Evolutionary conservation across 208 protist species (phyloP), one percentile per base, ranked within the genome.

Genomic region (Trypanosomatidae sp.): DNA sequence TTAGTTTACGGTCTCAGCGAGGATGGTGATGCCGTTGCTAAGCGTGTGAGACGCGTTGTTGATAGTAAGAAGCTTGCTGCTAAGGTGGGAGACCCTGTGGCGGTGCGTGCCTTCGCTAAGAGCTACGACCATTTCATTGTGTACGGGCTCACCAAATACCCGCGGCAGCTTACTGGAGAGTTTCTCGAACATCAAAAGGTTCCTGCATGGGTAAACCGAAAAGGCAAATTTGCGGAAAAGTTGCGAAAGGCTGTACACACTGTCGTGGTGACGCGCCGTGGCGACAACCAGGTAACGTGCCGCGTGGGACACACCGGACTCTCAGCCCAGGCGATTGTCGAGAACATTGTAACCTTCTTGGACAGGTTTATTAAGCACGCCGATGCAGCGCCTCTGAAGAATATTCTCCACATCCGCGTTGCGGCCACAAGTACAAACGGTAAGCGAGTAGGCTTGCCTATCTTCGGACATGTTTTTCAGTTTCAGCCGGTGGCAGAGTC

Each of bases 41-140:
- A 92, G 81, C 84, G 89, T 46, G 87, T 97, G 60, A 84, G 87
- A 47, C 90, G 90, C 12, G 91, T 97, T 25, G 91, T 97, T 49
- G 92, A 97, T 77, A 88, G 85, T 22, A 85, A 90, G 73, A 93
- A 93, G 71, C 77, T 97, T n/a, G 50, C 73, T 12, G 84, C 79
- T n/a, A 95, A 94, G 78, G 80, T 94, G 59, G 41, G 60, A 9
- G 86, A 91, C 49, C 92, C 92, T 15, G 92, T 97, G 36, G 72
- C 91, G 0, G 81, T 92, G 25, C 90, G 92, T 39, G 90, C 91
- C 4, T 90, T 97, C 30, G 83, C 92, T 7, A 95, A 90, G 71
- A 94, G 89, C 70, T 97, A 93, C 76, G 89, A 94, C 62, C 87
- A 95, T 76, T 95, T 97, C 72, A 74, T 97, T 55, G 71, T 95